Conservation (phyloP, 228 moss, liverwort and hornwort species). For the Sphagnum magellanicum region DNA sequence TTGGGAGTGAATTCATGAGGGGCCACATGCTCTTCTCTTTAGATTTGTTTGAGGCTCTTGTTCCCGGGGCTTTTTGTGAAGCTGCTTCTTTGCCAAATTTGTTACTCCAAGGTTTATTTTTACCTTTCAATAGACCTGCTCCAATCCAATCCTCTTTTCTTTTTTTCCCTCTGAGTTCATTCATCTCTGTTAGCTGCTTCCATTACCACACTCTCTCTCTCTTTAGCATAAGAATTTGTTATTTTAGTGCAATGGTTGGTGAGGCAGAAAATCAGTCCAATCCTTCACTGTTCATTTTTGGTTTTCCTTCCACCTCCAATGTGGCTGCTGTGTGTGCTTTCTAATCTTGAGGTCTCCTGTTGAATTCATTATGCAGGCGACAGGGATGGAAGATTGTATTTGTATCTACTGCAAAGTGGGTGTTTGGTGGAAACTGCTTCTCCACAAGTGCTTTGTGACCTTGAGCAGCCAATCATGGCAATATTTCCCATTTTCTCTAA, state of each 20-base stretch:
- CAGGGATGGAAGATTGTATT: slow-evolving; percentile 42
- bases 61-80: not conserved
- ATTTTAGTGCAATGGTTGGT: too few species aligned
- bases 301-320: too few species aligned
- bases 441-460: slow-evolving; percentile 43
- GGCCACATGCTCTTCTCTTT: slow-evolving; percentile 28
- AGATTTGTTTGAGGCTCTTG: slow-evolving; percentile 40
- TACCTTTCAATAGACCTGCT: slow-evolving; percentile 4
- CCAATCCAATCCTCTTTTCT: not conserved
- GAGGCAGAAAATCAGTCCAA: too few species aligned
- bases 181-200: not conserved
- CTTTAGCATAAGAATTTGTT: too few species aligned
- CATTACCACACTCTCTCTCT: not conserved
- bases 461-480: slow-evolving; percentile 56
- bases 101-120: slow-evolving; percentile 39
- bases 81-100: slow-evolving; percentile 6
- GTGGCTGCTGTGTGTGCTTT: too few species aligned
- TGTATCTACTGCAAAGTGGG: slow-evolving; percentile 21
- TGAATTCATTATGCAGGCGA: slow-evolving; percentile 29
- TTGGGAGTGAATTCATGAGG: slow-evolving; percentile 19
- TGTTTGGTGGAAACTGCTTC: slow-evolving; percentile 7
- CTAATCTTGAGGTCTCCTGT: not conserved
- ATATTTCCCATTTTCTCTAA: slow-evolving; percentile 29
- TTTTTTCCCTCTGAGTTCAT: not conserved
- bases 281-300: too few species aligned